phyloP scores from a whole-genome alignment of 371 early-diverging fungal species.

The Mucor indicus region DNA sequence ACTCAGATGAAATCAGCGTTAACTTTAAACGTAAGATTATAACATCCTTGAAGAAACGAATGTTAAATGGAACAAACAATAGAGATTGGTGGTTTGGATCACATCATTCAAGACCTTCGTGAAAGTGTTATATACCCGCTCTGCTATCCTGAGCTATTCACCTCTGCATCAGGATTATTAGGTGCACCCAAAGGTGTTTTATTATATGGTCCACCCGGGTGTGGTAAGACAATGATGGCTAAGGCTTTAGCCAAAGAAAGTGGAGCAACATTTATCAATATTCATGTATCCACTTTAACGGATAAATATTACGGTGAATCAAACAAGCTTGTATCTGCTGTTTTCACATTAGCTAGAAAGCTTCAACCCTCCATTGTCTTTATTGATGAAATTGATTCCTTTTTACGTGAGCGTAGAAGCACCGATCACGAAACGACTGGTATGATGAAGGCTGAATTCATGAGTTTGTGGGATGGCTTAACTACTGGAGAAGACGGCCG shows the following conservation, averaged over 20 bases:
- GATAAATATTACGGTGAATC: conserved; percentile 98
- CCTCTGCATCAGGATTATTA: conserved; percentile 79
- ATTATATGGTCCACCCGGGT: conserved; percentile 94
- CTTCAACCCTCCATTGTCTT: conserved; percentile 95
- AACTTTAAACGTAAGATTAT: conserved; percentile 71
- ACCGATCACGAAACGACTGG: conserved; percentile 93
- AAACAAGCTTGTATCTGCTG: conserved; percentile 88
- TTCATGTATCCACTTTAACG: conserved; percentile 93
- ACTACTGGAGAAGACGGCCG: conserved; percentile 74
- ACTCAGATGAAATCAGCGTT: conserved; percentile 87
- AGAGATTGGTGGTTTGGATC: conserved; percentile 94
- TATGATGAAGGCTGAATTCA: conserved; percentile 99
- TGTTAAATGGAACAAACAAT: not conserved
- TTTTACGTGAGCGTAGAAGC: conserved; percentile 87
- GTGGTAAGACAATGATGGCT: conserved; percentile 98
- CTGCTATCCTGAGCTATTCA: conserved; percentile 86
- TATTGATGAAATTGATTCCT: conserved; percentile 97
- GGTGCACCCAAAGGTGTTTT: conserved; percentile 94
- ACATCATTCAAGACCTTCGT: conserved; percentile 83
- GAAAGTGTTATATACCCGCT: conserved; percentile 96
- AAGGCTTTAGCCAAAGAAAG: conserved; percentile 96
- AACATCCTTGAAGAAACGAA: no score
- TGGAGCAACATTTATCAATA: conserved; percentile 93
- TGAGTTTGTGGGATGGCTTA: conserved; percentile 98
- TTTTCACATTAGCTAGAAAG: conserved; percentile 92